Conservation (phyloP, 192 early-diverging fungal genomes). For the Chytriomyces sp. region DNA sequence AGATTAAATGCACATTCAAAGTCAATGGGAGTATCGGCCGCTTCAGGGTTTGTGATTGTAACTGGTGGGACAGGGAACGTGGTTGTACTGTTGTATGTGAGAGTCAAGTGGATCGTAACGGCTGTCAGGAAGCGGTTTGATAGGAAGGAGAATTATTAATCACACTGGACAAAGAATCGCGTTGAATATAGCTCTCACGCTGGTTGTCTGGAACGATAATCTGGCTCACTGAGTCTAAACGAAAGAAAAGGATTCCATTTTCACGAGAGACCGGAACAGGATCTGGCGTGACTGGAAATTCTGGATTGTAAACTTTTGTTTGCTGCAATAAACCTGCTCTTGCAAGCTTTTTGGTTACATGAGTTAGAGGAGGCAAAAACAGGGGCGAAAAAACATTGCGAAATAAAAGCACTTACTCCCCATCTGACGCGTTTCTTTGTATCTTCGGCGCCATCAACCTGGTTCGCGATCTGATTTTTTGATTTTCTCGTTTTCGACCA, state of each 20-base stretch:
- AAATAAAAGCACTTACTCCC: constrained; percentile 8
- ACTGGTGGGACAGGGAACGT: constrained; percentile 26
- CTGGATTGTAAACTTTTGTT: constrained; percentile 28
- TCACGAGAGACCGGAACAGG: background rate
- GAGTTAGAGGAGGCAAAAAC: background rate
- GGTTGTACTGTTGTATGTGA: constrained; percentile 17
- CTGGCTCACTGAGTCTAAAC: constrained; percentile 13
- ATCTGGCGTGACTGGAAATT: background rate
- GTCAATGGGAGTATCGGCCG: background rate
- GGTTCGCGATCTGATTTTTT: background rate
- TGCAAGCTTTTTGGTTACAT: constrained; percentile 6
- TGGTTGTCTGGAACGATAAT: constrained; percentile 25
- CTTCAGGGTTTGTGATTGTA: background rate
- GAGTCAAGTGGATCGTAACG: constrained; percentile 16
- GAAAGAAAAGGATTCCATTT: constrained; percentile 29
- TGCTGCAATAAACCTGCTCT: constrained; percentile 18
- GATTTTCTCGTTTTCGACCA: background rate
- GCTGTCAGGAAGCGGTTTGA: background rate
- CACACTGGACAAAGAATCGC: background rate
- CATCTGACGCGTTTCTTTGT: constrained; percentile 21
- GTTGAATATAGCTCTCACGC: background rate
- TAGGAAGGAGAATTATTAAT: background rate
- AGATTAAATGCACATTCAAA: constrained; percentile 31
- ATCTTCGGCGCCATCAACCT: background rate
- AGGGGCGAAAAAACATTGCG: background rate